Evolutionary conservation across 768 basidiomycete species (phyloP).

Genomic region (Gymnopilus junonius): DNA sequence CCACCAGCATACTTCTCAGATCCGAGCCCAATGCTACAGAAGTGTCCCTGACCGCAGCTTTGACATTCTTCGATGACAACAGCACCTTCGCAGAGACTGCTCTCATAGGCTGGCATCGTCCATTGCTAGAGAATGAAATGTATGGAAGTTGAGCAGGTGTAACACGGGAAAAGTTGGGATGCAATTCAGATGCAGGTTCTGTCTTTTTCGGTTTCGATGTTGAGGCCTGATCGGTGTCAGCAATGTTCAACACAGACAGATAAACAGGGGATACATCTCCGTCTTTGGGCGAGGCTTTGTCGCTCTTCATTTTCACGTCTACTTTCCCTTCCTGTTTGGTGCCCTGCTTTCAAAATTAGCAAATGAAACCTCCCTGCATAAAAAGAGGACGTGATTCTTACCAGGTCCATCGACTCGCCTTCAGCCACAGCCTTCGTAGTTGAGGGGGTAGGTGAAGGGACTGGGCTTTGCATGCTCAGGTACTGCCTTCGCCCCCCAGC

Average conservation of each 20-base stretch:
- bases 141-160: too few relatives aligned
- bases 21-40: conserved; percentile 33
- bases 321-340: too few relatives aligned
- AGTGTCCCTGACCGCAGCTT: conserved; percentile 31
- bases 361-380: conserved; percentile 18
- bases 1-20: conserved; percentile 76
- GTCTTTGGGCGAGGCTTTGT: conserved; percentile 52
- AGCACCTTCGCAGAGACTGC: conserved; percentile 61
- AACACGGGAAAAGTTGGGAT: too few relatives aligned
- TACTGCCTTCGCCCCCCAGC: too few relatives aligned
- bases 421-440: conserved; percentile 93
- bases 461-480: too few relatives aligned
- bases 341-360: conserved; percentile 33
- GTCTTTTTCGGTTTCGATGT: conserved; percentile 44
- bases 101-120: conserved; percentile 89
- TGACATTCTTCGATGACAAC: conserved; percentile 37
- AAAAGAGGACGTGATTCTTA: conserved; percentile 43
- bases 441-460: too few relatives aligned
- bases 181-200: too few relatives aligned
- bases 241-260: conserved; percentile 54
- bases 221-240: conserved; percentile 43
- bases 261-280: conserved; percentile 63
- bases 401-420: conserved; percentile 81
- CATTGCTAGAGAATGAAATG: conserved; percentile 66
- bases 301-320: too few relatives aligned